Conservation (phyloP, 352 stramenopile species). For the Pythium insidiosum region DNA sequence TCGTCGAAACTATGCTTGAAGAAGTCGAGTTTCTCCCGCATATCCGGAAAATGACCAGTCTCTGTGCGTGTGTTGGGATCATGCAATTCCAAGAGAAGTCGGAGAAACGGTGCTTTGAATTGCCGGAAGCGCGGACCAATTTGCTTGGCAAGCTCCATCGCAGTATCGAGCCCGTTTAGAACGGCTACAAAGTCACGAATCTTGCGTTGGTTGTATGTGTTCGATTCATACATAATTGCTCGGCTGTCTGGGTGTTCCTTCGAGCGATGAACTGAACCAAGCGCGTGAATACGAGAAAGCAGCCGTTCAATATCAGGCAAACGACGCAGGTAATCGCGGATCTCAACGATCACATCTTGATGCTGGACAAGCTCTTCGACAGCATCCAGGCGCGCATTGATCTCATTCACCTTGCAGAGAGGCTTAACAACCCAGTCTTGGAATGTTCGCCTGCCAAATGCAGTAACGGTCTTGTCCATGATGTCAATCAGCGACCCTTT, state of each 20-base stretch:
- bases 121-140: constrained; percentile 68
- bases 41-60: constrained; percentile 81
- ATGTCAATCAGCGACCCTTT: constrained; percentile 90
- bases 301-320: constrained; percentile 96
- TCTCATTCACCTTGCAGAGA: constrained; percentile 91
- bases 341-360: constrained; percentile 65
- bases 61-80: neutral
- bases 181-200: constrained; percentile 91
- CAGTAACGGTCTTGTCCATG: constrained; percentile 87
- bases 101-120: constrained; percentile 44
- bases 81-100: constrained; percentile 41
- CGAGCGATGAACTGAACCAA: constrained; percentile 83
- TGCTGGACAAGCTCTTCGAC: constrained; percentile 91
- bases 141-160: constrained; percentile 76
- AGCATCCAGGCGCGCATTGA: constrained; percentile 93
- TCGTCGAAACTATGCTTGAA: constrained; percentile 97
- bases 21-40: constrained; percentile 90
- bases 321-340: constrained; percentile 80
- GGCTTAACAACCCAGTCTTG: constrained; percentile 96
- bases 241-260: constrained; percentile 92
- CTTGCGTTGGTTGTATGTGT: constrained; percentile 97
- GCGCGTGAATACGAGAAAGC: constrained; percentile 93
- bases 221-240: constrained; percentile 97
- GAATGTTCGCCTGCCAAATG: constrained; percentile 94
- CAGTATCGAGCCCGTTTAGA: constrained; percentile 83